Base-by-base conservation (phyloP, 2,329 filamentous ascomycete species). In the Aaosphaeria pasadenensis region DNA sequence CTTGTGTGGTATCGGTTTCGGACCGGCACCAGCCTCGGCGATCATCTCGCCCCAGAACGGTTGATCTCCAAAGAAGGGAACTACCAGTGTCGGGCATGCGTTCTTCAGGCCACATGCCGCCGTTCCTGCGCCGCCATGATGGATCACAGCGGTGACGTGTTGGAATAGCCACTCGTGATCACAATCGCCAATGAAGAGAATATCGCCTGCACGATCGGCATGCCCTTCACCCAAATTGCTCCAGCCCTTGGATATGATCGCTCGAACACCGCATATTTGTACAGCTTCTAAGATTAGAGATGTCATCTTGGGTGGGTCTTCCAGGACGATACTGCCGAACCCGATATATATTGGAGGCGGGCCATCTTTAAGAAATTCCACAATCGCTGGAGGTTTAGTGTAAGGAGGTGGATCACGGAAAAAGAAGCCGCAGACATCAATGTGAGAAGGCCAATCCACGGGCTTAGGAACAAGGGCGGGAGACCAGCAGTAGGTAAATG, bases 101-200 rank as follows among this genome's bases (percentile, higher is more conserved):
- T 84, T 82, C 13, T 86, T 82, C 51, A 95, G 88, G n/a, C 90
- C 90, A 1, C 89, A 88, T 1, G 90, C 89, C 1, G 89, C 95
- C 3, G 90, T 95, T n/a, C 90, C 90, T 6, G 90, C 90, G 48
- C 91, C 90, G 24, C 90, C 91, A 54, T 95, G 90, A 62, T 95
- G 91, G 5, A 92, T 86, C 1, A 95, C 90, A 39, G 83, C 86
- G 1, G 88, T 87, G 1, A 95, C 89, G 33, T 80, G 84, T 54
- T 89, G 78, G 69, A 95, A 95, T 0, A 95, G 73, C 90, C 90
- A 95, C 70, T 95, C 91, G 53, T 95, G 91, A 1, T 90, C 90
- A 39, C 86, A 84, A 60, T 92, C 94, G 9, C 88, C 89, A 35
- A 95, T 77, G 63, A 88, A 89, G 2, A 95, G 83, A 4, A 84